Base-by-base conservation (phyloP, 1,284 basidiomycete species). In the Sanghuangporus baumii region DNA sequence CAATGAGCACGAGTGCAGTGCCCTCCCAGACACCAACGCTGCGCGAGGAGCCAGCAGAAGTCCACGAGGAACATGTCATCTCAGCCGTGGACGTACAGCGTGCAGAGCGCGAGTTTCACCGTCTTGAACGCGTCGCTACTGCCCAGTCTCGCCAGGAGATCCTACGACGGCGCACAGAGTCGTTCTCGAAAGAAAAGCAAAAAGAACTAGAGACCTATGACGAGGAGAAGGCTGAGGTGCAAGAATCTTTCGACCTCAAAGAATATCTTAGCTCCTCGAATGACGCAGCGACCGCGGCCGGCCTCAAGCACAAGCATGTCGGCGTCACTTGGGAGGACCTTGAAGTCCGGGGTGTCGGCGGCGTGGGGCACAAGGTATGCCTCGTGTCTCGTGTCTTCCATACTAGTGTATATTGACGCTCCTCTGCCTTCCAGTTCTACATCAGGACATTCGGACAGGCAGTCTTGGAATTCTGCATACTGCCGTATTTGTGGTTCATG, bases 281-380 rank as follows among this genome's bases (percentile, higher is more conserved):
- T 67, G 83, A 88, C 64, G 82, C 82, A 6, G 79, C 82, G 62
- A 85, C 92, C 65, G 73, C 78, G 34, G 87, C 88, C 6, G 91
- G 91, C 4, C 89, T 94, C 69, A 85, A 86, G 69, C 87, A 88
- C 73, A 96, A 96, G 77, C 85, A 87, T 66, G 89, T 94, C 41
- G 91, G 91, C 41, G 89, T 93, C 36, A 84, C 85, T 26, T 94
- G 91, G 88, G 81, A 91, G 58, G 79, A 87, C 66, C 74, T 93
- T 0, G 80, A 87, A 62, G 93, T 94, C 54, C 78, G 87, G 18
- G 91, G 88, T 34, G 72, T 81, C 1, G 91, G 90, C 31, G 87
- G 87, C 48, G 73, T 73, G 20, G 77, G 79, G 69, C 79, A 75
- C 69, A 89, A 89, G 76, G 87, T 82, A 58, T 47, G 74, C 68